These are phyloP conservation scores for Xerocomellus amylosporus DNA, from an alignment of 768 basidiomycete species.

Conservation along the genomic window DNA sequence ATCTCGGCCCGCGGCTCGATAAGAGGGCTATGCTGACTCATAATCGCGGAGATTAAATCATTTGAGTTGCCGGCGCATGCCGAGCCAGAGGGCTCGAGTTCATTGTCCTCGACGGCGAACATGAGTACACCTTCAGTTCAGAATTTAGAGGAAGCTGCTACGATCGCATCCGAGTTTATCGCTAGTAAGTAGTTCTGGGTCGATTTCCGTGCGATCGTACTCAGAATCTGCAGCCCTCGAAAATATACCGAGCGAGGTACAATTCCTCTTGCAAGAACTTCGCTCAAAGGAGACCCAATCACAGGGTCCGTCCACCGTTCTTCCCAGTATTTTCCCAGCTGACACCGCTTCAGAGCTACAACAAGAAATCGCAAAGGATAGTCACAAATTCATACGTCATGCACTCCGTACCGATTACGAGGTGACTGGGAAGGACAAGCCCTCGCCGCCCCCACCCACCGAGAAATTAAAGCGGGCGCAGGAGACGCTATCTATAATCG, in stretches of 20 bases:
- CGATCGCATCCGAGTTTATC: slow-evolving; percentile 48
- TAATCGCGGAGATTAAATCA: slow-evolving; percentile 22
- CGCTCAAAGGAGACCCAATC: slow-evolving; percentile 42
- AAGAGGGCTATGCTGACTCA: slow-evolving; percentile 13
- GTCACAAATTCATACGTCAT: slow-evolving; percentile 44
- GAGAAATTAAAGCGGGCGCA: slow-evolving; percentile 32
- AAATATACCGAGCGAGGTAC: slow-evolving; percentile 49
- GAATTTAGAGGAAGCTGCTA: slow-evolving; percentile 48
- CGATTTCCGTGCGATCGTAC: background rate
- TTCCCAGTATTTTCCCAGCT: background rate
- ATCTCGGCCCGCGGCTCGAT: background rate
- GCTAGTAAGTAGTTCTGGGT: slow-evolving; percentile 36
- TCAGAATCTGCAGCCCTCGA: slow-evolving; percentile 39
- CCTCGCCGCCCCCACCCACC: slow-evolving; percentile 24
- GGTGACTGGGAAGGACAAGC: slow-evolving; percentile 32
- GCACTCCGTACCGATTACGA: slow-evolving; percentile 34
- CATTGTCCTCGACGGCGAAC: slow-evolving; percentile 3
- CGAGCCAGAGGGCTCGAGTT: background rate
- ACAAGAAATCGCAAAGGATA: slow-evolving; percentile 44
- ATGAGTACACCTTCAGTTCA: slow-evolving; percentile 35
- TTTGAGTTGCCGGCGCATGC: slow-evolving; percentile 16
- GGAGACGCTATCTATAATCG: slow-evolving; percentile 31
- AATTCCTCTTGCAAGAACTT: slow-evolving; percentile 48
- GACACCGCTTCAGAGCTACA: slow-evolving; percentile 34
- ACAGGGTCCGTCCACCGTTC: slow-evolving; percentile 33